Base-by-base conservation (phyloP, 257 asterid genomes). In the Coffea eugenioides region DNA sequence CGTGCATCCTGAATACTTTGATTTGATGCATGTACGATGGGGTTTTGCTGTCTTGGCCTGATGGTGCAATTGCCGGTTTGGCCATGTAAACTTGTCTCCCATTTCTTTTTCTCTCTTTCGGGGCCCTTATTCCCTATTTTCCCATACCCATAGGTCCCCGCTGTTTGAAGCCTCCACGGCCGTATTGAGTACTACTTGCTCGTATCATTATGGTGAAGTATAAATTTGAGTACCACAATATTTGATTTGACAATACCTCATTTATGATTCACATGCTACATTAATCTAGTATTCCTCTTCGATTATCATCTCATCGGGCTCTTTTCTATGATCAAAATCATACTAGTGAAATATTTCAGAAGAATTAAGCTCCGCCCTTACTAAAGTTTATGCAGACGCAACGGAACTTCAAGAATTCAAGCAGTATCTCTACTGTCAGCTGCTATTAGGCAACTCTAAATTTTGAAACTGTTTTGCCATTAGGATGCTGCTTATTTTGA, bases 41-140 rank as follows among this genome's bases (percentile, higher is more conserved):
- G 82, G 67, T 62, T 73, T 36, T 25, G 61, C 6, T 86, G 90
- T 76, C 89, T 52, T 68, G 79, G 73, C 31, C 67, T 76, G 84
- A 68, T 78, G 82, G 84, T 82, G 82, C 85, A 85, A 80, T 69
- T 81, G 92, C 82, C 84, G 91, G 92, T 85, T 76, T 77, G 82
- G 85, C 86, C 91, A 90, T 86, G 87, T 80, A 81, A 49, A 76
- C 72, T 43, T 89, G 95, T 90, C 92, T 85, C 83, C 78, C 62
- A 11, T 66, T 73, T 69, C 8, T 48, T 62, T 74, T 41, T 27
- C 8, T 13, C 18, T 39, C 43, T 39, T 11, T 65, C 9, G 10
- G 51, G 59, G 46, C 74, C 76, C 73, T 49, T 69, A 34, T 71
- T 75, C 81, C 75, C 86, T 39, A 84, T 81, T 74, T 54, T 80